A percentile compares a stretch with the other conserved stretches of the same genome.
Conservation (phyloP, 495 filamentous ascomycete genomes). For the Choiromyces venosus region DNA sequence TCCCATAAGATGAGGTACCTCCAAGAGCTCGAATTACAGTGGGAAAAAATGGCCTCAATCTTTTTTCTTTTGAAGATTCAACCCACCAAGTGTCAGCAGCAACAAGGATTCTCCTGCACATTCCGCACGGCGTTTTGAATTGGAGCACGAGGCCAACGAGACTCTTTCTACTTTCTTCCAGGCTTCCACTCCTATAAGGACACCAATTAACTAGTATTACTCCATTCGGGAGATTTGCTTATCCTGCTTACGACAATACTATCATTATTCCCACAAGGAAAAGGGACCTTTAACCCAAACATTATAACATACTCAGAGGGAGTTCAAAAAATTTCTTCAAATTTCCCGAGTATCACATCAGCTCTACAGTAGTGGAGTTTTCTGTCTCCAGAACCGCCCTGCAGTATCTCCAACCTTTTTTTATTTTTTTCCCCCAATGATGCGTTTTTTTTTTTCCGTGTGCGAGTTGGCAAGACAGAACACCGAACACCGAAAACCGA, state of each 20-base stretch:
- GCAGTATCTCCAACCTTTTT: not conserved
- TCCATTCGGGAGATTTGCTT: not conserved
- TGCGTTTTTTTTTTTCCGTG: not conserved
- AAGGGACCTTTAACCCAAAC: not conserved
- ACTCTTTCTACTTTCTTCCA: not conserved
- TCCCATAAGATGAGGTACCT: not conserved
- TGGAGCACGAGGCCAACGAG: not conserved
- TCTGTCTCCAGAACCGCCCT: not conserved
- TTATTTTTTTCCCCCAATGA: not conserved
- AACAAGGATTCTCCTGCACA: not conserved
- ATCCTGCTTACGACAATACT: not conserved
- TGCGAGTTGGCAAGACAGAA: not conserved
- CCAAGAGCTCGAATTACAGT: not conserved
- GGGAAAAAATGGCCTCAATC: not conserved
- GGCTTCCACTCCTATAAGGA: not conserved
- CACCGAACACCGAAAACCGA: not conserved
- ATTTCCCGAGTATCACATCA: conserved; percentile 2
- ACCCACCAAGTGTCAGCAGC: not conserved
- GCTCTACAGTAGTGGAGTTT: not conserved
- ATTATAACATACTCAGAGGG: not conserved
- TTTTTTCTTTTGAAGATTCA: too few relatives aligned
- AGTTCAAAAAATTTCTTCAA: not conserved
- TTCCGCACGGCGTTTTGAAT: not conserved
- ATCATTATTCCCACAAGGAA: not conserved
- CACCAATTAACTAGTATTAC: not conserved